Base-by-base conservation (phyloP, 2,329 filamentous ascomycete species). In the Aplosporella prunicola region DNA sequence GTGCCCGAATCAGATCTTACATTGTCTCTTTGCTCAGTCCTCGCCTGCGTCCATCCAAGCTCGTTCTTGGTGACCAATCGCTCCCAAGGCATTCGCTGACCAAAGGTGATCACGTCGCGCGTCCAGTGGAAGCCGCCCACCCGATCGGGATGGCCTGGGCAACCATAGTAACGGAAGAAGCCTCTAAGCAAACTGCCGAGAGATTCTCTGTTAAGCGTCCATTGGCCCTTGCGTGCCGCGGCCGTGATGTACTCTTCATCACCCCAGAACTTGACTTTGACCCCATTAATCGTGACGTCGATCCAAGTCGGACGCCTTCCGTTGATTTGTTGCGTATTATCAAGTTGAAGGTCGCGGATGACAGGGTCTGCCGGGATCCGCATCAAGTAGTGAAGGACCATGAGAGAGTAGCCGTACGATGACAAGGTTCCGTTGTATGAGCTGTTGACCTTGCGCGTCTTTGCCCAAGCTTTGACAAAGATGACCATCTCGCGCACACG, bases 401-500 rank as follows among this genome's bases (percentile, higher is more conserved):
- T 93, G 25, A 94, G 64, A 5, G 91, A 85, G 58, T 89, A 95
- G 33, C 88, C 87, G 51, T 94, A 94, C 47, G 83, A 89, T 35
- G 82, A 88, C 13, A 95, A 66, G 0, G 86, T 93, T 27, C 88
- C 87, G 24, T 80, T 79, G 53, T 93, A 93, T 2, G 84, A 78
- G 27, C 80, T 84, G 60, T 94, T 94, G 62, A 94, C 88, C 45
- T 78, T 82, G 31, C 88, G 78, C 18, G 71, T 69, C 57, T 91
- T 93, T 17, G 86, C 85, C 87, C 88, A 95, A 45, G 85, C 74
- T 59, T 95, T 95, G 53, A 95, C 68, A 53, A 94, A 93, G 7
- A 93, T 63, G 1, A 93, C 77, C 63, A 94, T 74, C 2, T 78
- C 76, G 15, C 76, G 73, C 5, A 94, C 84, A 9, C 88, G 78